phyloP scores from a whole-genome alignment of 2,329 filamentous ascomycete genomes.

The Paramyrothecium sp. region DNA sequence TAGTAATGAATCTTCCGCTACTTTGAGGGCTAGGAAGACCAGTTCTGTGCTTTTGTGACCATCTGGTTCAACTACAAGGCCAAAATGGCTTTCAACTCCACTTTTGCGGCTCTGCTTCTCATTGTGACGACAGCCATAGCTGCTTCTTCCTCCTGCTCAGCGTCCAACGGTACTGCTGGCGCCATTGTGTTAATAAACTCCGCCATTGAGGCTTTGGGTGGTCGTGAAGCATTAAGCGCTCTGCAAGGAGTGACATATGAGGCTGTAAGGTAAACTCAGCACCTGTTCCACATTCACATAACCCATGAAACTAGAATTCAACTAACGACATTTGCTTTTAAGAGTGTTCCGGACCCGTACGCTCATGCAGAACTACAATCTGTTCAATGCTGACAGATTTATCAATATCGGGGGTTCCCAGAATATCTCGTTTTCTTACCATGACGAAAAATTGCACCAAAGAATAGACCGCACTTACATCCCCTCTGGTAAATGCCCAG shows the following conservation, averaged over 20 bases:
- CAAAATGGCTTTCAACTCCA: not conserved
- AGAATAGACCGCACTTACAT: slow-evolving; percentile 2
- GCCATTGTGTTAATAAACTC: not conserved
- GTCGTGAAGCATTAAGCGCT: not conserved
- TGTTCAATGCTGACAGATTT: slow-evolving; percentile 6
- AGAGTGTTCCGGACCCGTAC: slow-evolving; percentile 6
- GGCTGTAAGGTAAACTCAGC: not conserved
- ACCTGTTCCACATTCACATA: not conserved
- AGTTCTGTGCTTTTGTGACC: not conserved
- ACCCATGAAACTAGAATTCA: not conserved
- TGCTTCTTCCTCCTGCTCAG: not conserved
- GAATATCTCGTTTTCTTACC: slow-evolving; percentile 7
- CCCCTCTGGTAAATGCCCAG: slow-evolving; percentile 1
- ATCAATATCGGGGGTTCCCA: slow-evolving; percentile 5
- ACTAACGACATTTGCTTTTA: not conserved
- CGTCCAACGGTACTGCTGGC: not conserved
- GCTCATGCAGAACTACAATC: slow-evolving; percentile 10
- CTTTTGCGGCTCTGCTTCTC: not conserved
- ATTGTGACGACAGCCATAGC: not conserved
- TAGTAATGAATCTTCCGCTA: not conserved
- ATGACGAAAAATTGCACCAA: not conserved
- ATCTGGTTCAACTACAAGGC: not conserved
- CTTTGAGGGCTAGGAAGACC: not conserved
- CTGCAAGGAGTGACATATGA: not conserved
- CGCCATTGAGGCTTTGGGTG: not conserved